phyloP scores from a whole-genome alignment of 306 rosid genomes.

The Dicorynia guianensis region DNA sequence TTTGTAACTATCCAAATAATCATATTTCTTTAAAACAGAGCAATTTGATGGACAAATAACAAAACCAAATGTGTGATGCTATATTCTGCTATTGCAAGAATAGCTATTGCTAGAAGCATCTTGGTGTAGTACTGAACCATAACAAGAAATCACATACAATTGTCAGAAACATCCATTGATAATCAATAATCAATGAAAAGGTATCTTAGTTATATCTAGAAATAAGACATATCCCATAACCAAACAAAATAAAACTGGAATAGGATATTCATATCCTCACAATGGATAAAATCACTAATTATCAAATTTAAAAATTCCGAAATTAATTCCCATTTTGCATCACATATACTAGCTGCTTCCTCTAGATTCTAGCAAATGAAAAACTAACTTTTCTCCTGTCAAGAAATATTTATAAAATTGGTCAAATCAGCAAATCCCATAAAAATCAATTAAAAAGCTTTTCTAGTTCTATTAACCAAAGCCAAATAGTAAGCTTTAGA shows the following conservation, averaged over 20 bases:
- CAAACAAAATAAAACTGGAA: no score
- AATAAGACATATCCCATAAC: no score
- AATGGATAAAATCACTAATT: no score
- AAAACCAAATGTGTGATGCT: not conserved
- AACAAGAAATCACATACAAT: no score
- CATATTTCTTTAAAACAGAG: not conserved
- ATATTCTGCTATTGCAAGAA: not conserved
- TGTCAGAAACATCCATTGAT: no score
- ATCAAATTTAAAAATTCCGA: no score
- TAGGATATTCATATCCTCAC: no score
- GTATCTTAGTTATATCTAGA: no score
- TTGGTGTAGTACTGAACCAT: no score
- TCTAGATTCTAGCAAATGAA: not conserved
- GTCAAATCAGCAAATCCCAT: not conserved
- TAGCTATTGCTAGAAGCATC: no score
- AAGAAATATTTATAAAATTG: not conserved
- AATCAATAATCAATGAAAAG: no score
- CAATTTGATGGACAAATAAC: not conserved
- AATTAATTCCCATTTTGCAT: no score
- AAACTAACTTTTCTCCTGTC: not conserved
- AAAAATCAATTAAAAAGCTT: conserved; percentile 11
- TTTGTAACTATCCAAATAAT: conserved; percentile 16
- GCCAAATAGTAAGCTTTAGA: conserved; percentile 2
- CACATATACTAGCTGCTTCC: conserved; percentile 24
- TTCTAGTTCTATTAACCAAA: conserved; percentile 19